Evolutionary conservation across 495 filamentous ascomycete species (phyloP), one percentile per base, ranked within the genome.

Genomic region (Corynascus novoguineensis): DNA sequence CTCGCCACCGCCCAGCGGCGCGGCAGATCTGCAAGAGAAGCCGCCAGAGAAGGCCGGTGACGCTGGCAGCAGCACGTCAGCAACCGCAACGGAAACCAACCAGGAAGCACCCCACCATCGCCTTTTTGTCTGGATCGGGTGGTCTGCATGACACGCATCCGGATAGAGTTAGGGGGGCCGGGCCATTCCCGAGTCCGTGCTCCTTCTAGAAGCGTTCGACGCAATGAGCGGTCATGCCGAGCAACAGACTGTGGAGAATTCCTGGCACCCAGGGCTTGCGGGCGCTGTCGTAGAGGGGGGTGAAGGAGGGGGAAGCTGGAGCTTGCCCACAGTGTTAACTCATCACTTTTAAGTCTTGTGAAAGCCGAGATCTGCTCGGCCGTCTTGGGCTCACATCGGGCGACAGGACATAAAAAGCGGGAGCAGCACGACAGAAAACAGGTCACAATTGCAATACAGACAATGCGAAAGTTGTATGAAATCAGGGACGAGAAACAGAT

Each of bases 151-250:
- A 5, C 46, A 32, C 44, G 35, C 22, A 37, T 9, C 34, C n/a
- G 15, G 34, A 48, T 48, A 14, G 17, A 45, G 44, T 41, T 42
- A 40, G 40, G 17, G 54, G 12, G 51, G 27, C 12, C 40, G 53
- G 50, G 46, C 61, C 64, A 59, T 51, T 19, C 14, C 21, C n/a
- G 27, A 58, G 50, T 50, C 65, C 50, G 67, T 68, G 67, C 66
- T 58, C 55, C 51, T 71, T 71, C 69, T 71, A 70, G 69, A 71
- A 71, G 24, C 51, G 40, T 70, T 71, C 67, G 58, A 69, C 60
- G 53, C 57, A 58, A 60, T 65, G 62, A 67, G 44, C 62, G 64
- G 60, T 55, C 56, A 54, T 60, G 58, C 56, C 56, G 58, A 51
- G 60, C 55, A 46, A 32, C 53, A 47, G 50, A 44, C 27, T 62